These are phyloP conservation scores for Blastomyces silverae DNA, from an alignment of 2,329 filamentous ascomycete genomes.

Conservation along the genomic window DNA sequence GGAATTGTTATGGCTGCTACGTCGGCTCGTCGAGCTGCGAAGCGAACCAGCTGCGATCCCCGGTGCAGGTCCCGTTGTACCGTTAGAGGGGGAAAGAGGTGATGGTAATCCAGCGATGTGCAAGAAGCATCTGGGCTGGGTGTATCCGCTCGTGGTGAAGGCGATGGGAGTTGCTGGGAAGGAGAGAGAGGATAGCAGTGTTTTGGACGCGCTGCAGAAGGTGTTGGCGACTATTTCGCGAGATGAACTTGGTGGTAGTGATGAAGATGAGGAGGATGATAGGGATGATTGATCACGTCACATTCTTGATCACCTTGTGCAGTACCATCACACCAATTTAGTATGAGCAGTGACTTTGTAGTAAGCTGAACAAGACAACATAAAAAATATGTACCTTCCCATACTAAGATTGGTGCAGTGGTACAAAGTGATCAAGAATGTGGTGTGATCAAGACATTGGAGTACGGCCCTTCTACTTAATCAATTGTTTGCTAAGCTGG, in stretches of 20 bases:
- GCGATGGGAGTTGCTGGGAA: conserved; percentile 37
- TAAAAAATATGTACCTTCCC: too few species aligned
- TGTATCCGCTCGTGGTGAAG: conserved; percentile 63
- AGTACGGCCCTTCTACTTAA: too few species aligned
- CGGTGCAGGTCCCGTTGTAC: conserved; percentile 25
- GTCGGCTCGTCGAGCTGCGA: conserved; percentile 57
- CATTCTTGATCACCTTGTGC: too few species aligned
- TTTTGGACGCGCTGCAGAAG: conserved; percentile 48
- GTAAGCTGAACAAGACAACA: too few species aligned
- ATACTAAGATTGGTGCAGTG: too few species aligned
- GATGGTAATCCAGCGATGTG: conserved; percentile 34
- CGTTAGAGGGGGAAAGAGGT: conserved; percentile 13
- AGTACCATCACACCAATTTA: too few species aligned
- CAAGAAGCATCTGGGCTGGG: conserved; percentile 67
- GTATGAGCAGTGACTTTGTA: too few species aligned
- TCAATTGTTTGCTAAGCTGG: too few species aligned
- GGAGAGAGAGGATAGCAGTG: conserved; percentile 34
- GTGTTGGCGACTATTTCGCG: conserved; percentile 57
- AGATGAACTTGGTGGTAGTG: conserved; percentile 5
- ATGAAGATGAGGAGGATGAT: neutral
- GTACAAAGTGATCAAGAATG: too few species aligned
- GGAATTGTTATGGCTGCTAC: conserved; percentile 68
- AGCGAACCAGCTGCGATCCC: conserved; percentile 67
- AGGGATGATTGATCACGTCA: neutral
- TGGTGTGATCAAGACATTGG: too few species aligned